Evolutionary conservation across 768 basidiomycete species (phyloP).

Genomic region (Trametes maxima): DNA sequence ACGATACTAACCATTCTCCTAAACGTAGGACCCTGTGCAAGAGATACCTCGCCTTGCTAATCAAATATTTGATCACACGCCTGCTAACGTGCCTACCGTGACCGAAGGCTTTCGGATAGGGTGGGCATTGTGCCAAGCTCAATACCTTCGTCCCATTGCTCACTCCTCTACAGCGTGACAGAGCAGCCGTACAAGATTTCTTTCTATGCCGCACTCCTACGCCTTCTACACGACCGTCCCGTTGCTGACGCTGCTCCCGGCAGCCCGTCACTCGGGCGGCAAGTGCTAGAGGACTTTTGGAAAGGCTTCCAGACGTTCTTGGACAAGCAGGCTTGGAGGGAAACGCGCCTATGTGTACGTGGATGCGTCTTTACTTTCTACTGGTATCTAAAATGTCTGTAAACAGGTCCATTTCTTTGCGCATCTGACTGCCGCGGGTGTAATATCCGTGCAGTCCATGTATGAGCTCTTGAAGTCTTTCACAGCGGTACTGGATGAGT

Average conservation of each 20-base stretch:
- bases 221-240: slow-evolving; percentile 58
- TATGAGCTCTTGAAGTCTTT: slow-evolving; percentile 81
- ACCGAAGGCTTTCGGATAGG: slow-evolving; percentile 77
- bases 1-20: neutral
- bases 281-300: slow-evolving; percentile 86
- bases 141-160: slow-evolving; percentile 1
- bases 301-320: slow-evolving; percentile 88
- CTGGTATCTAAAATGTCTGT: neutral
- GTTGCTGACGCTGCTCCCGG: slow-evolving; percentile 35
- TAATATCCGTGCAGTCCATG: slow-evolving; percentile 80
- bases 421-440: slow-evolving; percentile 73
- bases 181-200: slow-evolving; percentile 96
- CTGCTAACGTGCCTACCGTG: slow-evolving; percentile 60
- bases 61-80: slow-evolving; percentile 61
- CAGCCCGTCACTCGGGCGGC: slow-evolving; percentile 57
- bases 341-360: slow-evolving; percentile 83
- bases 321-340: slow-evolving; percentile 90
- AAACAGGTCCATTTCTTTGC: slow-evolving; percentile 91
- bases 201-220: slow-evolving; percentile 81
- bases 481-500: slow-evolving; percentile 84
- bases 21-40: slow-evolving; percentile 62
- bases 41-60: slow-evolving; percentile 69
- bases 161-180: slow-evolving; percentile 58
- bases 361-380: neutral
- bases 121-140: slow-evolving; percentile 43